Percentiles rank a stretch among this genome's conserved stretches.
These are phyloP conservation scores for Suillus bovinus DNA, from an alignment of 768 basidiomycete genomes.

Conservation along the genomic window DNA sequence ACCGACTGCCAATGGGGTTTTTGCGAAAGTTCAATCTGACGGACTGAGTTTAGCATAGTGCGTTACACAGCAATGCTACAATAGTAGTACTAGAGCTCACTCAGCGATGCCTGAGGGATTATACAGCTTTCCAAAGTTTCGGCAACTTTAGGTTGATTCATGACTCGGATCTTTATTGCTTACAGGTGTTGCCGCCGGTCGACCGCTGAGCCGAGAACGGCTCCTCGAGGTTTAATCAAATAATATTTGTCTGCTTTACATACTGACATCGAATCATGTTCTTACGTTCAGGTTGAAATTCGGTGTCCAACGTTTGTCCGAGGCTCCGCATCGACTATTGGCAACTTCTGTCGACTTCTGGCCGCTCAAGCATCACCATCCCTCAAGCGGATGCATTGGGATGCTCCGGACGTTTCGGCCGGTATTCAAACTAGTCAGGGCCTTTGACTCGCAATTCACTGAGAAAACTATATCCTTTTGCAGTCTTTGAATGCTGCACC, in stretches of 20 bases:
- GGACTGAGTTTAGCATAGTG: background rate
- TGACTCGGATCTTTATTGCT: background rate
- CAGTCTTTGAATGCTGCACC: background rate
- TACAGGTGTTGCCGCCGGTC: background rate
- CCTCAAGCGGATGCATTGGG: background rate
- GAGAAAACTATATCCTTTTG: slow-evolving; percentile 1
- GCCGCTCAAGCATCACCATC: slow-evolving; percentile 1
- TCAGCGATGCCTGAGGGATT: background rate
- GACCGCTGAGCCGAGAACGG: background rate
- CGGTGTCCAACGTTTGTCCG: background rate
- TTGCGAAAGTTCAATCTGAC: background rate
- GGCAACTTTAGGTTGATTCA: background rate
- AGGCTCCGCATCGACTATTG: background rate
- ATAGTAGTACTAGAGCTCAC: background rate
- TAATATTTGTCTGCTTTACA: background rate
- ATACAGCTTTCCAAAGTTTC: background rate
- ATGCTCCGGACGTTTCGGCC: background rate
- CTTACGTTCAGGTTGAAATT: slow-evolving; percentile 4
- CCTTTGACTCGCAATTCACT: background rate
- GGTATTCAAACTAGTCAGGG: slow-evolving; percentile 4
- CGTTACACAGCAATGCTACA: background rate
- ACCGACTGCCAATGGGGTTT: background rate
- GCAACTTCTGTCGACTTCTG: background rate
- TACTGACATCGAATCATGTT: background rate
- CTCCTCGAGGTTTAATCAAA: background rate